Evolutionary conservation across 495 filamentous ascomycete species (phyloP), one percentile per base, ranked within the genome.

Genomic region (Astrothelium macrocarpum): DNA sequence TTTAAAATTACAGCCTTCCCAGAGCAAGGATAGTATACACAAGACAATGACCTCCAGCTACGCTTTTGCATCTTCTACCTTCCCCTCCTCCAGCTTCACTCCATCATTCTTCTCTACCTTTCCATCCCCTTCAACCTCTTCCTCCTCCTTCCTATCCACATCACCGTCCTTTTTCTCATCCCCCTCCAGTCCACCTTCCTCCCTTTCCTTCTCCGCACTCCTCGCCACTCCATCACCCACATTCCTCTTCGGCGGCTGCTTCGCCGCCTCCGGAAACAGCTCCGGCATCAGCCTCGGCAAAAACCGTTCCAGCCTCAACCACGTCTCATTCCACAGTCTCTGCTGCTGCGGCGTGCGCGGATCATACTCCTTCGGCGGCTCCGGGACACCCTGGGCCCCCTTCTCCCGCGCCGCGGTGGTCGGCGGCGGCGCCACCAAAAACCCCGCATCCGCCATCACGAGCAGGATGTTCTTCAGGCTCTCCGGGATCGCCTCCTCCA

Each of bases 401-500:
- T 9, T 28, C 2, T n/a, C 5, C 23, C 7, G 9, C 9, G 49
- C 20, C 26, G 68, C 45, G 23, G 65, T 63, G 16, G 66, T 62
- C 32, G 59, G 59, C 9, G 59, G 59, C 20, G 90, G 87, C 11
- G 88, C 82, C 0, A 90, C 85, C 7, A 99, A 83, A 67, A 90
- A 92, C 32, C 90, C 92, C 43, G 87, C 90, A 71, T 85, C 91
- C 1, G 90, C 84, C 94, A 99, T 97, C 67, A 99, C 93, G 16
- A 97, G 81, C 16, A 99, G 79, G 60, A 97, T 90, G 66, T 99
- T 99, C 76, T 97, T 99, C 65, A 99, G 77, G 68, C 88, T 91
- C 72, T 99, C 95, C 3, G 91, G 90, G 2, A 99, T 90, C 32
- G 94, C 92, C 78, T 97, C 93, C 75, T 95, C 90, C 87, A 70